Percentiles rank a stretch among this genome's conserved stretches.
phyloP scores from a whole-genome alignment of 2,329 filamentous ascomycete species.

The Cytospora schulzeri region DNA sequence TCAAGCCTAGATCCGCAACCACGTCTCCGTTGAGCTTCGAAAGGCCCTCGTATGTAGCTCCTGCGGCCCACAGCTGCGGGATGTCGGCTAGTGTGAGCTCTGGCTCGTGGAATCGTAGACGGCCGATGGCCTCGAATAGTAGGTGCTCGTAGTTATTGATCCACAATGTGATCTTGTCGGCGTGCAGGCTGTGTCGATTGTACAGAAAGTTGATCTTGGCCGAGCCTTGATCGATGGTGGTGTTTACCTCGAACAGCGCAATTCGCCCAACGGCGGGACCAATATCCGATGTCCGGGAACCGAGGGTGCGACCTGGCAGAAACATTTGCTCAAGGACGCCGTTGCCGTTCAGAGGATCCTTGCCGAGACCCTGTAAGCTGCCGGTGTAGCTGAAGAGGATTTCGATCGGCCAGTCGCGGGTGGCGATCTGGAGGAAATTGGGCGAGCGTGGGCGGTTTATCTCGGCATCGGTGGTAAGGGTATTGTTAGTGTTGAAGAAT shows the following conservation, averaged over 20 bases:
- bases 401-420: slow-evolving; percentile 54
- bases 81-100: slow-evolving; percentile 54
- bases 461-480: slow-evolving; percentile 14
- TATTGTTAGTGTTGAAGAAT: slow-evolving; percentile 41
- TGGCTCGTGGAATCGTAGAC: slow-evolving; percentile 45
- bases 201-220: slow-evolving; percentile 51
- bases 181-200: slow-evolving; percentile 44
- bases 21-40: slow-evolving; percentile 47
- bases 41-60: slow-evolving; percentile 46
- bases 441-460: slow-evolving; percentile 15
- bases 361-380: slow-evolving; percentile 50
- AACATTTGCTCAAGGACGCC: slow-evolving; percentile 52
- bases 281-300: slow-evolving; percentile 46
- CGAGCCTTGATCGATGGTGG: slow-evolving; percentile 48
- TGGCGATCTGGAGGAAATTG: slow-evolving; percentile 22
- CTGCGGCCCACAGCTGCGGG: slow-evolving; percentile 46
- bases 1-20: slow-evolving; percentile 43
- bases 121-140: slow-evolving; percentile 47
- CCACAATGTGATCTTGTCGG: slow-evolving; percentile 49
- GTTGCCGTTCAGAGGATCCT: slow-evolving; percentile 37
- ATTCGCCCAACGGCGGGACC: slow-evolving; percentile 50
- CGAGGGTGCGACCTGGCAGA: slow-evolving; percentile 42
- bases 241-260: slow-evolving; percentile 53
- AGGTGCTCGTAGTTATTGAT: slow-evolving; percentile 50
- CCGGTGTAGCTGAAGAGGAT: slow-evolving; percentile 61